Base-by-base conservation (phyloP, 139 green algal genomes). In the Eudorina sp. region DNA sequence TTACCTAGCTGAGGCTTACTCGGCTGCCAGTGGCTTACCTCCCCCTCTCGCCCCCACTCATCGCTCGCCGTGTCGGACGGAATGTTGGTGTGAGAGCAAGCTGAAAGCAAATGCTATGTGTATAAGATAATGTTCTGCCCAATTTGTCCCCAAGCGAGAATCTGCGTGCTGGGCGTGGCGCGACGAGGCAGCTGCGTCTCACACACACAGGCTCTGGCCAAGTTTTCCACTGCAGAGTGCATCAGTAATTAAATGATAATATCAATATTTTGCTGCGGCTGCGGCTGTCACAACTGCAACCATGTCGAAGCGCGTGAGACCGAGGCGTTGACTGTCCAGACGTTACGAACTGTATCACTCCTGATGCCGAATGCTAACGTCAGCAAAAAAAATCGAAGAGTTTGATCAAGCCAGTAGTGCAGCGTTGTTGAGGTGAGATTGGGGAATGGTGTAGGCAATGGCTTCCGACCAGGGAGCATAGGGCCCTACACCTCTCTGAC, bases 101-200 rank as follows among this genome's bases (percentile, higher is more conserved):
- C 4, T 25, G 29, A 66, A 11, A 66, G 7, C 5, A 34, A 66
- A 66, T 66, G 3, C 55, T 6, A 66, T 66, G 55, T 23, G 55
- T 66, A 66, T 23, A 23, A 66, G 23, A 66, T 25, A 23, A 3
- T 66, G 27, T 34, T 66, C 23, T 66, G 23, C 29, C 55, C 55
- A 66, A 25, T 66, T 23, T 11, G 55, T 66, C 55, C 55, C 23
- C 55, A 66, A 66, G 55, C 55, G 23, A 11, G 55, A 11, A 23
- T 66, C 55, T 34, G 64, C 64, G 64, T 73, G 64, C 25, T 40
- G 64, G 27, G 64, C 64, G 25, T 36, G 64, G 64, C 64, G 64
- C 64, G 64, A 73, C 64, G 29, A 40, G 64, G 64, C 64, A 73
- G 64, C 64, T 73, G 64, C 64, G 64, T 73, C 64, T 73, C 66